Conservation (phyloP, 495 filamentous ascomycete species). For the Aspergillus diversus region DNA sequence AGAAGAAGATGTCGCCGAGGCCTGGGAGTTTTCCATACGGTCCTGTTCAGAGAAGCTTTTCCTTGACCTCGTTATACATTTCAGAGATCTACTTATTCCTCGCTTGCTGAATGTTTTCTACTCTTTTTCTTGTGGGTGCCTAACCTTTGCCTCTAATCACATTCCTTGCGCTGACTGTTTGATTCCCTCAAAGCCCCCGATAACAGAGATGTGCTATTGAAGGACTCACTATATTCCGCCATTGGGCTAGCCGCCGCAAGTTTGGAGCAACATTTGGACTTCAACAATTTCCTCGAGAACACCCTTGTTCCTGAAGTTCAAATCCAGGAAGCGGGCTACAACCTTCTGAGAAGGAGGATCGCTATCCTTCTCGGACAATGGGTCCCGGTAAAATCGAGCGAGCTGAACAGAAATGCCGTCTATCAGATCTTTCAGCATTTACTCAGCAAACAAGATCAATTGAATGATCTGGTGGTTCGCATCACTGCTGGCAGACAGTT, state of each 20-base stretch:
- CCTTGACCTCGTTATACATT: constrained; percentile 85
- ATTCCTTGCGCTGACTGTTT: constrained; percentile 17
- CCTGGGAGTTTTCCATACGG: constrained; percentile 85
- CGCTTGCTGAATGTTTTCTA: constrained; percentile 81
- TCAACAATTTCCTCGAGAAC: constrained; percentile 73
- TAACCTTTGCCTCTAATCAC: not conserved
- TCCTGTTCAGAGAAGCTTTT: constrained; percentile 93
- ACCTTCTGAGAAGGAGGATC: constrained; percentile 84
- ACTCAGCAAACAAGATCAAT: constrained; percentile 71
- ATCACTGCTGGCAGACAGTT: constrained; percentile 88
- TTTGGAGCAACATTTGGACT: constrained; percentile 73
- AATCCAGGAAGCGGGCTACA: constrained; percentile 72
- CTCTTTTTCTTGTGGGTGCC: constrained; percentile 63
- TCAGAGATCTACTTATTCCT: constrained; percentile 73
- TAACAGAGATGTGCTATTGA: constrained; percentile 73
- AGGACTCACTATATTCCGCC: constrained; percentile 92
- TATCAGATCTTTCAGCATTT: constrained; percentile 90
- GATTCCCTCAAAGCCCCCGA: constrained; percentile 44
- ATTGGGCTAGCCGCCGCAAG: constrained; percentile 82
- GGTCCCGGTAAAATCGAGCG: constrained; percentile 73
- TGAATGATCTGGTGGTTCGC: constrained; percentile 90
- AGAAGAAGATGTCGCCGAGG: constrained; percentile 77
- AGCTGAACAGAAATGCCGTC: constrained; percentile 67
- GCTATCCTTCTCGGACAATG: constrained; percentile 88
- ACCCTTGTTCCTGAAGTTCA: constrained; percentile 81